These are phyloP conservation scores for Yarrowia divulgata DNA, from an alignment of 805 yeast genomes.

Conservation along the genomic window DNA sequence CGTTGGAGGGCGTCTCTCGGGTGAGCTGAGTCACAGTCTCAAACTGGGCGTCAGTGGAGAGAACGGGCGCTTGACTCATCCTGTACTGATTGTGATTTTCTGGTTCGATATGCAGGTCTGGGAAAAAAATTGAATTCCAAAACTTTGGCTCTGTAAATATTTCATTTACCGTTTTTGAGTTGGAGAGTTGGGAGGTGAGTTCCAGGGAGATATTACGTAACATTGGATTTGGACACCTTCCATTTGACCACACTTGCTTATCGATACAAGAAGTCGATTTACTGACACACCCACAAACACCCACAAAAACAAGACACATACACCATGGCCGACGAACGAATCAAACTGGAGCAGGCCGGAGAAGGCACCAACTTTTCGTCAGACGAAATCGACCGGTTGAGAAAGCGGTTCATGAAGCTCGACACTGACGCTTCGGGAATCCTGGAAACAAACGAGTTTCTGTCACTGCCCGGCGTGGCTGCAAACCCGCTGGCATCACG, in stretches of 20 bases:
- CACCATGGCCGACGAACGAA: slow-evolving; percentile 33
- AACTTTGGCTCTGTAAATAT: slow-evolving; percentile 5
- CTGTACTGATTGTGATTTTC: neutral
- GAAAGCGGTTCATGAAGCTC: slow-evolving; percentile 92
- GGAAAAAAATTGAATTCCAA: neutral
- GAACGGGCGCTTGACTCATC: slow-evolving; percentile 37
- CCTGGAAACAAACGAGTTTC: slow-evolving; percentile 87
- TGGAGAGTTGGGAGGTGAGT: slow-evolving; percentile 10
- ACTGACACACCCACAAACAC: neutral
- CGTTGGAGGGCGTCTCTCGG: slow-evolving; percentile 10
- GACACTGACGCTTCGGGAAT: slow-evolving; percentile 94
- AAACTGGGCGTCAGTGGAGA: slow-evolving; percentile 28
- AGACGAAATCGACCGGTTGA: slow-evolving; percentile 89
- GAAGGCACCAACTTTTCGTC: slow-evolving; percentile 48
- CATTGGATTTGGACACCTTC: neutral
- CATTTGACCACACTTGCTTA: slow-evolving; percentile 14
- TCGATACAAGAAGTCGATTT: neutral
- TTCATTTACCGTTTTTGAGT: neutral
- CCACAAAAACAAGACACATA: slow-evolving; percentile 7
- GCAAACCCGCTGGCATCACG: slow-evolving; percentile 89
- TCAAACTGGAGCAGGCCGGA: slow-evolving; percentile 27
- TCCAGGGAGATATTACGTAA: slow-evolving; percentile 26
- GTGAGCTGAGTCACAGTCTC: slow-evolving; percentile 9
- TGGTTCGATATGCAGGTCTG: neutral
- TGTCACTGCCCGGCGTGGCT: slow-evolving; percentile 90